These are phyloP conservation scores for Groenewaldozyma salmanticensis DNA, from an alignment of 805 yeast genomes.

Conservation along the genomic window DNA sequence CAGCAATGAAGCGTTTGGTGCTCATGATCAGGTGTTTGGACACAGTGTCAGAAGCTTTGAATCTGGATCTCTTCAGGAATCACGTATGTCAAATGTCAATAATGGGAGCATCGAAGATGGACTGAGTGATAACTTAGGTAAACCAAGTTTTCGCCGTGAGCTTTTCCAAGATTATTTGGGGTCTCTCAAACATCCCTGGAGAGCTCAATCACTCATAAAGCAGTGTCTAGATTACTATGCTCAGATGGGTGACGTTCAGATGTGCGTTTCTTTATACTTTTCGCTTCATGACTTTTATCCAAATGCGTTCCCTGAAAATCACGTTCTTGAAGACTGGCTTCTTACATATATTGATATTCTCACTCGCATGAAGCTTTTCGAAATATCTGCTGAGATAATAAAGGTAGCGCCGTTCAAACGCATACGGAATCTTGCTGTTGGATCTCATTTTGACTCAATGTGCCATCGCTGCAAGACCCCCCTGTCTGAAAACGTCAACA, in stretches of 20 bases:
- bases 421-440: conserved; percentile 19
- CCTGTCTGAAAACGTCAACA: conserved; percentile 24
- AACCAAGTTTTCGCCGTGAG: neutral
- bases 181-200: conserved; percentile 42
- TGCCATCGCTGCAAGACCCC: conserved; percentile 27
- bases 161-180: conserved; percentile 7
- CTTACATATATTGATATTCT: conserved; percentile 46
- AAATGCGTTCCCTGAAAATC: conserved; percentile 20
- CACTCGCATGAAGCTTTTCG: conserved; percentile 41
- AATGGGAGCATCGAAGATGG: neutral
- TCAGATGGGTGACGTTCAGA: conserved; percentile 53
- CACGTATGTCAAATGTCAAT: no score
- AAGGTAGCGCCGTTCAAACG: conserved; percentile 30
- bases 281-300: conserved; percentile 40
- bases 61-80: no score
- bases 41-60: no score
- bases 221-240: conserved; percentile 47
- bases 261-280: conserved; percentile 48
- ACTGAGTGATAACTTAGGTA: neutral
- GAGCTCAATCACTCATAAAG: conserved; percentile 38
- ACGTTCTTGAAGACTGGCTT: conserved; percentile 44
- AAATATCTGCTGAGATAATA: conserved; percentile 47
- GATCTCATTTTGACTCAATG: conserved; percentile 39
- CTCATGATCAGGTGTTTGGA: no score
- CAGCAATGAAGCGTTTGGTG: no score